A percentile compares a stretch with the other conserved stretches of the same genome.
phyloP scores from a whole-genome alignment of 495 filamentous ascomycete genomes.

The Talaromyces thailandensis region DNA sequence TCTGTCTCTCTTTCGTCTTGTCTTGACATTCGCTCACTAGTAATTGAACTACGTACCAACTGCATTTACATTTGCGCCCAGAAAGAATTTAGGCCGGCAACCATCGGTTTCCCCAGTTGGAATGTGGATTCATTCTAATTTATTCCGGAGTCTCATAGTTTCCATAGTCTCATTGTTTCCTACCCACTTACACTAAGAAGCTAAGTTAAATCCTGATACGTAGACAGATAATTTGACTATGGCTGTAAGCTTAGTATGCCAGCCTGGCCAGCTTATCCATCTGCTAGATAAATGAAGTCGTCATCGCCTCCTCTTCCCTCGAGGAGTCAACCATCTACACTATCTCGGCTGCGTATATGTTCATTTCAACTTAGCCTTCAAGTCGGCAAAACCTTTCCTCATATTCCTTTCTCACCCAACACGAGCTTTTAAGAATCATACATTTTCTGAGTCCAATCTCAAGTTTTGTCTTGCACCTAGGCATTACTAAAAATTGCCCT shows the following conservation, averaged over 20 bases:
- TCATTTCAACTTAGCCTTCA: not conserved
- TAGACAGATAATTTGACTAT: conserved; percentile 1
- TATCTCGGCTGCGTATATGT: not conserved
- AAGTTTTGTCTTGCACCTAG: not conserved
- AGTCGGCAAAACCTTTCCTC: not conserved
- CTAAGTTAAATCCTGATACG: not conserved
- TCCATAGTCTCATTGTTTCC: not conserved
- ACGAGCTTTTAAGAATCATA: not conserved
- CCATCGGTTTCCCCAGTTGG: not conserved
- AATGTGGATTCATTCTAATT: not conserved
- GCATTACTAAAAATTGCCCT: not conserved
- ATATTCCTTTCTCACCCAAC: not conserved
- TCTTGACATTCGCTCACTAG: not conserved
- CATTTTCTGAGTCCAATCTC: not conserved
- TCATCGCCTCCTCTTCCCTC: not conserved
- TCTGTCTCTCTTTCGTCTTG: not conserved
- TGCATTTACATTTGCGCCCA: not conserved
- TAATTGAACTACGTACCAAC: not conserved
- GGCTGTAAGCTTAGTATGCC: not conserved
- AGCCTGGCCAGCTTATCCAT: not conserved
- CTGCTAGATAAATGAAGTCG: conserved; percentile 2
- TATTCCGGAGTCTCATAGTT: not conserved
- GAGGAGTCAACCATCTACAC: not conserved
- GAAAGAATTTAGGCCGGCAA: not conserved
- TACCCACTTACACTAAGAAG: not conserved